Evolutionary conservation across 345 rosid species (phyloP).

Genomic region (Moricandia arvensis): DNA sequence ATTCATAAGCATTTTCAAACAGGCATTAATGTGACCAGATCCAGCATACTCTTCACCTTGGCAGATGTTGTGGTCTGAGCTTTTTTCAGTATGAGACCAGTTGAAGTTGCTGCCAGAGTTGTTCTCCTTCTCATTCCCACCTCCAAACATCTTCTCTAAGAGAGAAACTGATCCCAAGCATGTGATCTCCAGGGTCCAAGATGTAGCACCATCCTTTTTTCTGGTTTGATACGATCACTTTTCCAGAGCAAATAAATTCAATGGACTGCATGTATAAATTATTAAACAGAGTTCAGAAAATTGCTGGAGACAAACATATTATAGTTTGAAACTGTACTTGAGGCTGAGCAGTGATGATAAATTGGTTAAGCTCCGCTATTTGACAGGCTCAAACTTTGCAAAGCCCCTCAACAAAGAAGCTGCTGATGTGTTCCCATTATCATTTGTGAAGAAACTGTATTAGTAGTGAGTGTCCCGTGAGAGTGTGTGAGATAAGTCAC

Average conservation of each 20-base stretch:
- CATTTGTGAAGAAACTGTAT: neutral
- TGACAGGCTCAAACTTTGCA: neutral
- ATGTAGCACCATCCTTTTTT: neutral
- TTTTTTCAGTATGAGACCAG: no score
- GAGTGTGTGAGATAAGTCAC: neutral
- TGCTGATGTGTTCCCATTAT: neutral
- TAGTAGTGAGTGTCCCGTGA: neutral
- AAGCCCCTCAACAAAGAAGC: neutral
- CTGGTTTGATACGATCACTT: neutral
- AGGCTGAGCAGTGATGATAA: neutral
- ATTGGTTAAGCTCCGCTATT: neutral
- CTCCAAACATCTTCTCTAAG: neutral
- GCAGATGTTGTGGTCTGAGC: no score
- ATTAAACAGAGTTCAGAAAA: neutral
- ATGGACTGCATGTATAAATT: neutral
- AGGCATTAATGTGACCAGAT: no score
- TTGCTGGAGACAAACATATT: neutral
- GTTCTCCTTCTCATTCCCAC: neutral
- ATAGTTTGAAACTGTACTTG: neutral
- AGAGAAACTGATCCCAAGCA: neutral
- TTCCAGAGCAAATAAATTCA: neutral
- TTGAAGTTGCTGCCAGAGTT: neutral
- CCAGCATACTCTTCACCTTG: no score
- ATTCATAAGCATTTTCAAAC: no score
- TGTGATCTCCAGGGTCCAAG: neutral